Conservation (phyloP, 1,139 yeast species). For the Yamadazyma triangularis region DNA sequence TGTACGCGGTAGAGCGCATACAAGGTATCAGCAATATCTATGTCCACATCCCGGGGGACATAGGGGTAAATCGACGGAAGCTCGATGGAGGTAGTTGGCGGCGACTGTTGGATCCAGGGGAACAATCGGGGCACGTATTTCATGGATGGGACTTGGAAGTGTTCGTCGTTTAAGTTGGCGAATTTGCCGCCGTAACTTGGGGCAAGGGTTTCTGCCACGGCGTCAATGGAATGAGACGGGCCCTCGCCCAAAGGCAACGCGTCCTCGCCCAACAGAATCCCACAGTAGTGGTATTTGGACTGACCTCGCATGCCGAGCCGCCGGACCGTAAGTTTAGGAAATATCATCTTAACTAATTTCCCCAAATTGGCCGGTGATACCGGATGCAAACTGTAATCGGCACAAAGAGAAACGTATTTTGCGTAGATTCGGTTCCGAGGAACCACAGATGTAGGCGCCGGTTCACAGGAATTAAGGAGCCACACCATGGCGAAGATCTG, state of each 20-base stretch:
- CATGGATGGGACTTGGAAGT: slow-evolving; percentile 13
- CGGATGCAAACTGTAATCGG: slow-evolving; percentile 62
- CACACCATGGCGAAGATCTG: slow-evolving; percentile 82
- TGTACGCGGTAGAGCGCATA: slow-evolving; percentile 59
- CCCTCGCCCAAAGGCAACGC: too few relatives aligned
- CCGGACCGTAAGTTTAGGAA: slow-evolving; percentile 74
- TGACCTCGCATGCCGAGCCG: slow-evolving; percentile 87
- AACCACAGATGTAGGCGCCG: slow-evolving; percentile 64
- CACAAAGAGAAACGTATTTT: slow-evolving; percentile 70
- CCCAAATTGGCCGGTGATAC: slow-evolving; percentile 88
- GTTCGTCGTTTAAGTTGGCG: not conserved
- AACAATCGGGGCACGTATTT: slow-evolving; percentile 37
- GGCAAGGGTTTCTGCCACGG: too few relatives aligned
- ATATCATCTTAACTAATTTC: slow-evolving; percentile 67
- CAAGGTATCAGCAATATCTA: slow-evolving; percentile 59
- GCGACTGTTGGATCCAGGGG: too few relatives aligned
- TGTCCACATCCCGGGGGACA: slow-evolving; percentile 45
- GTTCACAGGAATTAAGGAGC: slow-evolving; percentile 67
- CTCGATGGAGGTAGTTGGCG: too few relatives aligned
- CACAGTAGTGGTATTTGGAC: slow-evolving; percentile 89
- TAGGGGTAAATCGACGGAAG: slow-evolving; percentile 53
- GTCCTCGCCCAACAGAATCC: slow-evolving; percentile 68
- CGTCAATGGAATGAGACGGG: too few relatives aligned
- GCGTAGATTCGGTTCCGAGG: slow-evolving; percentile 84
- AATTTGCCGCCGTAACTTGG: not conserved